phyloP scores from a whole-genome alignment of 2,329 filamentous ascomycete species.

The Aspergillus sp. region DNA sequence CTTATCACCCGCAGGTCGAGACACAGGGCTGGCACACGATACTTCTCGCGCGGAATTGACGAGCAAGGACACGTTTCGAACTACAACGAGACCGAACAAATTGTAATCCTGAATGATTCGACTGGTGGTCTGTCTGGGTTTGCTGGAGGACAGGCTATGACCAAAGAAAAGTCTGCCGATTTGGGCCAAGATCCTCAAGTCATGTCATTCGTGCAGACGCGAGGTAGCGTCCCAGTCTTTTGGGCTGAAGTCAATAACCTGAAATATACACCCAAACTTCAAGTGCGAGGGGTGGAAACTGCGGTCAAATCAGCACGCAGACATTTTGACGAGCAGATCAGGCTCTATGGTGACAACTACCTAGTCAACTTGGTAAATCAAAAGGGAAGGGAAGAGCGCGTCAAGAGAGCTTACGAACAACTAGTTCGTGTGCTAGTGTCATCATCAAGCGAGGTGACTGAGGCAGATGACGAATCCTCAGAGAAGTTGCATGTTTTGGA shows the following conservation, averaged over 20 bases:
- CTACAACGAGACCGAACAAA: conserved; percentile 97
- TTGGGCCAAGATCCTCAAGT: conserved; percentile 78
- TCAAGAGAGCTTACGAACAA: conserved; percentile 93
- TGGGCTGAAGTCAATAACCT: conserved; percentile 96
- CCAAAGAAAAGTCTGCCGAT: conserved; percentile 67
- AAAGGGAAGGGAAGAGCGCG: conserved; percentile 80
- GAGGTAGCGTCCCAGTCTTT: conserved; percentile 91
- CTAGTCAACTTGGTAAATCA: conserved; percentile 97
- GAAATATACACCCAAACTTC: conserved; percentile 85
- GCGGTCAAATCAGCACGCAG: conserved; percentile 75
- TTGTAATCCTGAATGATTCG: conserved; percentile 83
- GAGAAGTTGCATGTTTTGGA: conserved; percentile 85
- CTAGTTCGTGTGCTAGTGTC: conserved; percentile 76
- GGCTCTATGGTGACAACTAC: conserved; percentile 92
- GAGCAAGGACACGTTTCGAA: conserved; percentile 95
- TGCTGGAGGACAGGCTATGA: conserved; percentile 71
- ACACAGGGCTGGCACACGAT: conserved; percentile 85
- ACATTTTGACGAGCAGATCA: conserved; percentile 93
- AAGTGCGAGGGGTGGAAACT: conserved; percentile 80
- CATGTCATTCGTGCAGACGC: conserved; percentile 91
- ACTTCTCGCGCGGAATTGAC: conserved; percentile 92
- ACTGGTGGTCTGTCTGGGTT: conserved; percentile 74
- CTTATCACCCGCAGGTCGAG: conserved; percentile 88
- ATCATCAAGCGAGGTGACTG: conserved; percentile 63
- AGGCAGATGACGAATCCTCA: conserved; percentile 64